Evolutionary conservation across 2,329 filamentous ascomycete species (phyloP).

Genomic region (Amesomyces nigricolor): DNA sequence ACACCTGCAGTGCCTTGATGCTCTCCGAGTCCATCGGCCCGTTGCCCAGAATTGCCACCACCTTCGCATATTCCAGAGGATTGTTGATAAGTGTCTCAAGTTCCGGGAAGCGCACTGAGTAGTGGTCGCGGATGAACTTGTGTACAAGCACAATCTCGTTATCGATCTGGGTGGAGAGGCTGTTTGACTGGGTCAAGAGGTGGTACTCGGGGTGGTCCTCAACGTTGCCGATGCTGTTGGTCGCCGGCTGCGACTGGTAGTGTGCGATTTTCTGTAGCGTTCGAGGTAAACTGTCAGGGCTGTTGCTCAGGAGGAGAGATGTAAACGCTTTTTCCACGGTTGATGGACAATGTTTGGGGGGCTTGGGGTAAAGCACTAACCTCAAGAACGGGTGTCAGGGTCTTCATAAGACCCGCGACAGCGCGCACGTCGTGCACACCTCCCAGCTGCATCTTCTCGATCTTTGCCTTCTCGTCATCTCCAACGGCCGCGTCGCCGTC

Average conservation of each 20-base stretch:
- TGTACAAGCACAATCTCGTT: slow-evolving; percentile 89
- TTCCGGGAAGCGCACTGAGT: slow-evolving; percentile 88
- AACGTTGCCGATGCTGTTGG: slow-evolving; percentile 66
- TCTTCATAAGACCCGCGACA: slow-evolving; percentile 75
- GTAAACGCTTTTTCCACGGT: slow-evolving; percentile 52
- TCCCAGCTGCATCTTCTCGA: slow-evolving; percentile 76
- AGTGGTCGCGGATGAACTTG: slow-evolving; percentile 95
- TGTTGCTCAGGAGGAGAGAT: slow-evolving; percentile 52
- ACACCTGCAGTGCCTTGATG: slow-evolving; percentile 73
- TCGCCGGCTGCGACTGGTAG: slow-evolving; percentile 64
- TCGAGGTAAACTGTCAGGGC: slow-evolving; percentile 59
- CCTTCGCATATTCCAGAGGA: slow-evolving; percentile 90
- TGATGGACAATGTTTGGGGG: slow-evolving; percentile 24
- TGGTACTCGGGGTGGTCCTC: slow-evolving; percentile 91
- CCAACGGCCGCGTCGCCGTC: slow-evolving; percentile 42
- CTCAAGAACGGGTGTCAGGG: slow-evolving; percentile 73
- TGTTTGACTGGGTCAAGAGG: slow-evolving; percentile 81
- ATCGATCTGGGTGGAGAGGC: slow-evolving; percentile 85
- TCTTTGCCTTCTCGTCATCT: slow-evolving; percentile 67
- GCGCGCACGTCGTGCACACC: slow-evolving; percentile 71
- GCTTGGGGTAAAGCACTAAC: slow-evolving; percentile 48
- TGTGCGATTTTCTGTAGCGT: slow-evolving; percentile 69
- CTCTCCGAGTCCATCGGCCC: slow-evolving; percentile 75
- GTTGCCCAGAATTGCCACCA: slow-evolving; percentile 88
- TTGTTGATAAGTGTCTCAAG: slow-evolving; percentile 85